phyloP scores from a whole-genome alignment of 2,329 filamentous ascomycete species.

The Calonectria fujianensis region DNA sequence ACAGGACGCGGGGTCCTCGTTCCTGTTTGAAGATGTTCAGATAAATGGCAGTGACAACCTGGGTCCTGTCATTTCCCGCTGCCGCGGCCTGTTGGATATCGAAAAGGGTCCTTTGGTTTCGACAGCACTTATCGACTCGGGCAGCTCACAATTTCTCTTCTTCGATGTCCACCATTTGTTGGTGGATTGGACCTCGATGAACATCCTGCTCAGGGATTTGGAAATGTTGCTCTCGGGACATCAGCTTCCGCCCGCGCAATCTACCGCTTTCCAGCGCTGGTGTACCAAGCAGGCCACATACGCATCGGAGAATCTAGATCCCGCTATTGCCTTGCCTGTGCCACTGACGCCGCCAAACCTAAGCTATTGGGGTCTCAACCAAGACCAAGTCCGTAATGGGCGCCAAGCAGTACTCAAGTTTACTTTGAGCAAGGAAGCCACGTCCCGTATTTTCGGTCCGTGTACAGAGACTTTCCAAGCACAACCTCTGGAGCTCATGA shows the following conservation, averaged over 20 bases:
- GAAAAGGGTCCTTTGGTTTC: conserved; percentile 46
- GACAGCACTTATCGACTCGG: conserved; percentile 39
- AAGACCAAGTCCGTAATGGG: background rate
- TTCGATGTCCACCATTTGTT: conserved; percentile 42
- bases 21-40: conserved; percentile 2
- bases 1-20: background rate
- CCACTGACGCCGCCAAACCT: background rate
- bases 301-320: background rate
- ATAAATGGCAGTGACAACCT: conserved; percentile 10
- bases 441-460: conserved; percentile 2
- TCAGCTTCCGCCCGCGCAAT: conserved; percentile 1
- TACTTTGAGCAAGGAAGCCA: background rate
- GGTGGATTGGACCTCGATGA: conserved; percentile 70
- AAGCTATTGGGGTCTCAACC: conserved; percentile 2
- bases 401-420: background rate
- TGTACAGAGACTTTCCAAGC: conserved; percentile 15
- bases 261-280: conserved; percentile 10
- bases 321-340: background rate
- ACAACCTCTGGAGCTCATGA: conserved; percentile 17
- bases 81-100: conserved; percentile 27
- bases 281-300: background rate
- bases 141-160: conserved; percentile 21
- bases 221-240: conserved; percentile 34
- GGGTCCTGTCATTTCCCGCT: conserved; percentile 8
- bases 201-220: conserved; percentile 53